Conservation (phyloP, 179 eudicot genomes). For the Actinidia chinensis region DNA sequence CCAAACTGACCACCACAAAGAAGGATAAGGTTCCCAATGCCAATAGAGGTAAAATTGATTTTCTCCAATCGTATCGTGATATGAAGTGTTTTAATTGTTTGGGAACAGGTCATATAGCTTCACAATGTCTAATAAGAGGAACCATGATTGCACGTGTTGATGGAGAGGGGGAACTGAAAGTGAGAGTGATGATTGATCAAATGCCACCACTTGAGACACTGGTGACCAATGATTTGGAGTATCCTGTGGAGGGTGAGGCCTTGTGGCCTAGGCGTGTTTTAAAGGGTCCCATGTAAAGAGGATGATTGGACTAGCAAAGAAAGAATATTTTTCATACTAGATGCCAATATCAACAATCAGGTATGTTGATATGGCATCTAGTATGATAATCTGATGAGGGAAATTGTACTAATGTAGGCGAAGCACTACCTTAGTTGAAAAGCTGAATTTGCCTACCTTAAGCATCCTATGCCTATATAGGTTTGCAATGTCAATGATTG, state of each 20-base stretch:
- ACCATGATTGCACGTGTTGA: neutral
- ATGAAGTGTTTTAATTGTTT: neutral
- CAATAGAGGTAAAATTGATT: neutral
- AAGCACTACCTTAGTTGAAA: neutral
- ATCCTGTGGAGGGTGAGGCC: neutral
- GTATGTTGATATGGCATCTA: neutral
- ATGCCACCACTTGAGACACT: neutral
- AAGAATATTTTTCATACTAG: neutral
- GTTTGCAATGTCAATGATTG: neutral
- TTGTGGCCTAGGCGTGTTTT: neutral
- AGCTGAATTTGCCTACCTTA: neutral
- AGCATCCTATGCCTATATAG: neutral
- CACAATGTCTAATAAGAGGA: neutral
- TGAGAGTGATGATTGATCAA: no score
- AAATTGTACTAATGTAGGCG: neutral
- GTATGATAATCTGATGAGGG: slow-evolving; percentile 2
- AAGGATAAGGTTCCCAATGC: no score
- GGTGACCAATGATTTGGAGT: neutral
- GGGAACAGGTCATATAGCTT: neutral
- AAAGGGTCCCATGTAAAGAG: neutral
- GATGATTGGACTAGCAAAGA: neutral
- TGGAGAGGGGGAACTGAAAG: neutral
- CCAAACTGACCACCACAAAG: neutral
- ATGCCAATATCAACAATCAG: no score
- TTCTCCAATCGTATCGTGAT: neutral